A percentile compares a stretch with the other conserved stretches of the same genome.
phyloP scores from a whole-genome alignment of 441 rosid species.

The Erodium texanum region DNA sequence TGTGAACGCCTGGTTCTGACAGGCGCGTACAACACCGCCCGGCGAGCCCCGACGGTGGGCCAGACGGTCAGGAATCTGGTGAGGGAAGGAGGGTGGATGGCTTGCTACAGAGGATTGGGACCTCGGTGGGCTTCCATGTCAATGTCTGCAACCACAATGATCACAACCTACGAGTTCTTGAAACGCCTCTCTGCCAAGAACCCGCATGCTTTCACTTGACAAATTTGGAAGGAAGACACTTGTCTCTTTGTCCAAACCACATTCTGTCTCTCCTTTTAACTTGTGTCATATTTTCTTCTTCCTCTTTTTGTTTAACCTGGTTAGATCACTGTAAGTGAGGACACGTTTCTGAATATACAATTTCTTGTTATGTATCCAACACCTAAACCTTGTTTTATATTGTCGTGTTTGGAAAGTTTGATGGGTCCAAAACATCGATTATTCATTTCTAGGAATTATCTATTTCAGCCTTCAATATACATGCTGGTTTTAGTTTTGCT shows the following conservation, averaged over 20 bases:
- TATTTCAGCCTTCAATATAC: too few relatives aligned
- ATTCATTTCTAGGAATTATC: too few relatives aligned
- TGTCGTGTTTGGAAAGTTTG: background rate
- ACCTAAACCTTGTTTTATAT: too few relatives aligned
- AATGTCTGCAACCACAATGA: constrained; percentile 23
- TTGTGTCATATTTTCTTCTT: too few relatives aligned
- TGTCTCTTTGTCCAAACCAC: too few relatives aligned
- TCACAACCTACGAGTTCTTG: constrained; percentile 26
- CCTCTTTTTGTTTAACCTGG: background rate
- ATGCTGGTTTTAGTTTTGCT: too few relatives aligned
- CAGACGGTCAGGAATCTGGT: constrained; percentile 50
- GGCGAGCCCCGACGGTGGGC: constrained; percentile 43
- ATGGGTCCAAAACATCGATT: too few relatives aligned
- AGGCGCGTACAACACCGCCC: too few relatives aligned
- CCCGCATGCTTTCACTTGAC: constrained; percentile 17
- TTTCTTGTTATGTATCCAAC: too few relatives aligned
- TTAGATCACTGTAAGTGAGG: background rate
- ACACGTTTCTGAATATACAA: background rate
- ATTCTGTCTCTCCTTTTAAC: too few relatives aligned
- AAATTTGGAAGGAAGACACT: too few relatives aligned
- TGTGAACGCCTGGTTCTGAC: too few relatives aligned
- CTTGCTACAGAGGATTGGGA: constrained; percentile 25
- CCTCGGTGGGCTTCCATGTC: constrained; percentile 26
- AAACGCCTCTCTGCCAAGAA: constrained; percentile 24
- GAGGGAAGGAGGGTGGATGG: constrained; percentile 24